Base-by-base conservation (phyloP, 305 asterid species). In the Withania somnifera region DNA sequence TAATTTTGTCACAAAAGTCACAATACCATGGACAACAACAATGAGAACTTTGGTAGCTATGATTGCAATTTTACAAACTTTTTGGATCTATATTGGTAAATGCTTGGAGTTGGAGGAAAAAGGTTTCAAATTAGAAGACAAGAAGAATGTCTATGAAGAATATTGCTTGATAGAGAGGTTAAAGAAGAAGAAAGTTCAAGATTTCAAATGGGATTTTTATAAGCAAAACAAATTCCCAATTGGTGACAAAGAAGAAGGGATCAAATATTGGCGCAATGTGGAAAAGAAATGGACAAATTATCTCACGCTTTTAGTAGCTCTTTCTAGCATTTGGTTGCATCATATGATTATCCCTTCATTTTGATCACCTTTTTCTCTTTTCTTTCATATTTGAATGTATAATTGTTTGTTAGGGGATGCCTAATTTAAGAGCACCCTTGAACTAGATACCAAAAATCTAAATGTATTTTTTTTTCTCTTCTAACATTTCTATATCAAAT, bases 281-380 rank as follows among this genome's bases (percentile, higher is more conserved):
- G 84, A 81, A 47, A 57, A 75, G 19, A 67, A 86, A 42, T 89
- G 88, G 90, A 85, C 90, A 78, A 67, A 67, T 67, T 90, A 86
- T 80, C 85, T 91, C 63, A 87, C 88, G n/a, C 86, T 90, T 82
- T 91, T 85, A 76, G 78, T 90, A 88, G 98, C 94, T 38, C 88
- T 92, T 30, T 93, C 91, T 88, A 93, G 93, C 71, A 86, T 89
- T 86, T 91, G 95, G 94, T 84, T 88, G 78, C 97, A 86, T 80
- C 83, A 84, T 60, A 86, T 66, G 4, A 66, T 83, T 36, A 58
- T 87, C 75, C 91, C 91, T 84, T 82, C 85, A 47, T 75, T 82
- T 88, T 84, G 82, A 75, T 38, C 5, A 5, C 40, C 0, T 4
- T 45, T 13, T 69, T 20, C 1, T 17, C 2, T 66, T 66, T 5